phyloP scores from a whole-genome alignment of 164 flowering plant genomes.

The Amborella trichopoda region DNA sequence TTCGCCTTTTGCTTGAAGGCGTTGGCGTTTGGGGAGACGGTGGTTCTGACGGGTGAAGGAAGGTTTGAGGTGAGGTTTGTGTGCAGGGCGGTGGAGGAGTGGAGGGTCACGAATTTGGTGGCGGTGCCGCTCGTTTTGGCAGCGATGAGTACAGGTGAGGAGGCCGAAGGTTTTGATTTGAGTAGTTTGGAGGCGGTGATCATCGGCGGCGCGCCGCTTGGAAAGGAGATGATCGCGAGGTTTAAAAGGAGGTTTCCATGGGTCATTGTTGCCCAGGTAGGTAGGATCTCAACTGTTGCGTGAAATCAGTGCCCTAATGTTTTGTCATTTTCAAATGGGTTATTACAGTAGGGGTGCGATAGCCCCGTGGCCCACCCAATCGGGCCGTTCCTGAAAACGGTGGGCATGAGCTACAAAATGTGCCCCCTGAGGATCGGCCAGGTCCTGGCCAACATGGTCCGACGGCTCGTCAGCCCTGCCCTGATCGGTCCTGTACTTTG shows the following conservation, averaged over 20 bases:
- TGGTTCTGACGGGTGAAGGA: conserved; percentile 29
- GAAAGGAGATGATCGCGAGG: conserved; percentile 54
- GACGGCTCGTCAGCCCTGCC: too few species aligned
- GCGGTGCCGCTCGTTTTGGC: conserved; percentile 29
- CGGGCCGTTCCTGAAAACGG: too few species aligned
- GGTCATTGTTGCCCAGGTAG: conserved; percentile 21
- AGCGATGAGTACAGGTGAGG: conserved; percentile 13
- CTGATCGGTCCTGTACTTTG: too few species aligned
- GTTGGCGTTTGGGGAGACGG: conserved; percentile 22
- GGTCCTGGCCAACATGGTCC: too few species aligned
- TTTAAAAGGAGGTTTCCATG: conserved; percentile 43
- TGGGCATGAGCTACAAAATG: too few species aligned
- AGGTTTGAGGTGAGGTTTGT: conserved; percentile 24
- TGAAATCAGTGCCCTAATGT: too few species aligned
- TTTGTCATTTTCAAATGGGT: too few species aligned
- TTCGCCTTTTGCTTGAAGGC: conserved; percentile 12
- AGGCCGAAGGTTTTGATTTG: conserved; percentile 31
- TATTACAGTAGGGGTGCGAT: too few species aligned
- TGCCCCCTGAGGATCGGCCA: too few species aligned
- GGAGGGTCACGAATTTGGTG: conserved; percentile 17
- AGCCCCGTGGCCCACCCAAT: too few species aligned
- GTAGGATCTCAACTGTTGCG: too few species aligned
- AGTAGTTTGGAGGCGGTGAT: conserved; percentile 32
- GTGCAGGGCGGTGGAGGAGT: conserved; percentile 26
- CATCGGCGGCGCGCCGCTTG: conserved; percentile 75